Evolutionary conservation across 2,329 filamentous ascomycete genomes (phyloP), one percentile per base, ranked within the genome.

Genomic region (Clonostachys chloroleuca): DNA sequence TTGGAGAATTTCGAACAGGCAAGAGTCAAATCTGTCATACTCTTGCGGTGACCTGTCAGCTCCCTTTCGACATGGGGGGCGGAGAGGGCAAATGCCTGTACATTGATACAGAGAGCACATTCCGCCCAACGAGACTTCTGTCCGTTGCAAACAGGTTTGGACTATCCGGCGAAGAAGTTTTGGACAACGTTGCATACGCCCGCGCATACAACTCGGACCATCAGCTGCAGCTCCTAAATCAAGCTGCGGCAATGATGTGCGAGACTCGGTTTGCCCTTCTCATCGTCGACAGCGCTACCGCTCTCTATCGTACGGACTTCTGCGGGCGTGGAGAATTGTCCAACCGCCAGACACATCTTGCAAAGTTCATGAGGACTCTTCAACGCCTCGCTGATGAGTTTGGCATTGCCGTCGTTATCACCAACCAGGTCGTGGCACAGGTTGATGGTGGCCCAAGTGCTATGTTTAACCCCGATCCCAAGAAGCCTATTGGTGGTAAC

Each of bases 1-100:
- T 99, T 62, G 94, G 94, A 62, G 94, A 99, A 67, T 99, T 99
- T 63, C 81, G 94, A 58, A 99, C 94, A 0, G 95, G 94, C 66
- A 99, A 99, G 72, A 96, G 91, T 73, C 94, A 99, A 68, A 92
- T 99, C 49, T 99, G 94, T 59, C 95, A 99, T 65, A 99, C 94
- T 0, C 77, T 99, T n/a, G 94, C 95, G 1, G 94, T 99, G 33
- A 99, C 94, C 42, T 99, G 95, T 63, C 94, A 99, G 67, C 68
- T 99, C 40, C 94, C 94, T 2, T 97, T 99, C 63, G 94, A 99
- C 62, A 97, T 97, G 92, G 95, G 94, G 46, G 94, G 94, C 47
- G 94, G 95, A 33, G 94, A 99, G 69, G 94, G 94, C 42, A 99
- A 99, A 65, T 99, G 95, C 61, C 77, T 99, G 44, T 99, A 99